Evolutionary conservation across 2,329 filamentous ascomycete genomes (phyloP), one percentile per base, ranked within the genome.

Genomic region (Colletotrichum tropicale): DNA sequence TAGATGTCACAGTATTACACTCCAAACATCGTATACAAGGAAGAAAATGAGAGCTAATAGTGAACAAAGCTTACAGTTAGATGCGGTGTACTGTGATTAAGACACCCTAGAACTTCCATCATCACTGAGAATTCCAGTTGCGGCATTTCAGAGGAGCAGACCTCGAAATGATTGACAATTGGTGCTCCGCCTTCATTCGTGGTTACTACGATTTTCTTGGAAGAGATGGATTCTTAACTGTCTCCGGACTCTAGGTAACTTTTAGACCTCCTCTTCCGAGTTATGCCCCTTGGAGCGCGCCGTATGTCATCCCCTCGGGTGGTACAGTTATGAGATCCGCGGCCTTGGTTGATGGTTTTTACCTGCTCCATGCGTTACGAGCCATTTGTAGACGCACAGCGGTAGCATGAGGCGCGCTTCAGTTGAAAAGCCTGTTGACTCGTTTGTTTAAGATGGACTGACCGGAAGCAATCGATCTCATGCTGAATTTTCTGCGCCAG

Each of bases 281-380:
- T 3, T 0, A n/a, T n/a, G 2, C 18, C 9, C 18, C 9, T 12
- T 10, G 38, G 8, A 43, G 38, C 9, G 38, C 18, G 38, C 9
- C 38, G 38, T 1, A 12, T 6, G 0, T 43, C 1, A 3, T 6
- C 18, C 8, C 4, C 18, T 12, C 18, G 38, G 6, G 2, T 18
- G 5, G 18, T n/a, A 43, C 9, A 9, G 9, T 18, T 6, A 6
- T 3, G 5, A 10, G 9, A 8, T 43, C 5, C 5, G 9, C 38
- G 38, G 3, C 38, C 9, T 5, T 38, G 4, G 4, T 38, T 9
- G 36, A 18, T 5, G 8, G 16, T 16, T 18, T 3, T 38, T 36
- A 15, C 16, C 18, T 43, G 5, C 5, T 43, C 9, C 38, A 4
- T 10, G 38, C 18, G 8, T 43, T 3, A 4, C 2, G 4, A 18